Evolutionary conservation across 352 stramenopile genomes (phyloP).

Genomic region (Phytophthora aleatoria): DNA sequence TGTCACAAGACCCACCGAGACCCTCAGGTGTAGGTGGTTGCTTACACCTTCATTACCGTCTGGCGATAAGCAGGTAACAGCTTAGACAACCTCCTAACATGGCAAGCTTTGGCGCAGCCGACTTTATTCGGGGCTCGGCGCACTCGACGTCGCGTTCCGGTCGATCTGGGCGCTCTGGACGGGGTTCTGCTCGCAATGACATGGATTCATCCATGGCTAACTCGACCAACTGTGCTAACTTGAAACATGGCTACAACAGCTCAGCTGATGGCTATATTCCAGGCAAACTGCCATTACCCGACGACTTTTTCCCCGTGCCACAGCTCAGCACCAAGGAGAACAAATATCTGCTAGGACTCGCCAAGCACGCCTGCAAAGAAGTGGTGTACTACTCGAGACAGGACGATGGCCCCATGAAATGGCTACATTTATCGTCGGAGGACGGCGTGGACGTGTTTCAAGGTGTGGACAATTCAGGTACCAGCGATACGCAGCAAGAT

Average conservation of each 20-base stretch:
- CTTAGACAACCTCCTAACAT: background rate
- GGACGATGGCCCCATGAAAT: constrained; percentile 72
- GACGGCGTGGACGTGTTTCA: constrained; percentile 81
- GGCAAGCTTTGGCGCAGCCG: constrained; percentile 6
- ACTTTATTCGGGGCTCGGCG: constrained; percentile 13
- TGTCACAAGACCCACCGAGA: constrained; percentile 1
- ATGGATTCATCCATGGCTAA: constrained; percentile 25
- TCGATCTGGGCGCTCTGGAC: constrained; percentile 13
- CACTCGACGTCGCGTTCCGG: constrained; percentile 23
- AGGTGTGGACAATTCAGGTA: constrained; percentile 55
- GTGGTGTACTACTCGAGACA: constrained; percentile 85
- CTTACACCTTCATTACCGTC: background rate
- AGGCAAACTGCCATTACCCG: constrained; percentile 56
- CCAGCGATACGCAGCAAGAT: constrained; percentile 13
- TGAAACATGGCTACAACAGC: constrained; percentile 32
- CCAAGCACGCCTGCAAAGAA: constrained; percentile 84
- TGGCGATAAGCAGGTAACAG: background rate
- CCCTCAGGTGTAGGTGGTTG: constrained; percentile 10
- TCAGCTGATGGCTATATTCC: constrained; percentile 20
- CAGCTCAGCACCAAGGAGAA: constrained; percentile 64
- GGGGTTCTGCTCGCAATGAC: constrained; percentile 9
- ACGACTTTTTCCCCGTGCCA: constrained; percentile 73
- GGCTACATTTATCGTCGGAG: constrained; percentile 73
- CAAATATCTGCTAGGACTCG: constrained; percentile 70
- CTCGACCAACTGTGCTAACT: constrained; percentile 28